Base-by-base conservation (phyloP, 2,329 filamentous ascomycete species). In the Sclerotinia spermophila region DNA sequence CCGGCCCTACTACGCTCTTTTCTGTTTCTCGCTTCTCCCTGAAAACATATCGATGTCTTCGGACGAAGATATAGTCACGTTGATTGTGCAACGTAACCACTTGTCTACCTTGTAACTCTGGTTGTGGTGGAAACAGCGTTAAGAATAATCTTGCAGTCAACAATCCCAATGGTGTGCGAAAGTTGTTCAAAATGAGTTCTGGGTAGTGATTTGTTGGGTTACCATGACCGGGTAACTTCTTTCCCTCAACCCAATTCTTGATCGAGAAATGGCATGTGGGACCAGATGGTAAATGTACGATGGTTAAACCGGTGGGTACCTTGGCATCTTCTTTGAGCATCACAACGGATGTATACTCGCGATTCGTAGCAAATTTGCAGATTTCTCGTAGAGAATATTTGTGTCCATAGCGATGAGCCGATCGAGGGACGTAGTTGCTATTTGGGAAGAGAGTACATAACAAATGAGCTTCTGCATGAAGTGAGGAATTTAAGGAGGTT, bases 331-430 rank as follows among this genome's bases (percentile, higher is more conserved):
- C 94, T 78, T 94, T 93, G 24, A 97, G 83, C 24, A 99, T 88
- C 2, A 97, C 83, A 3, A 99, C 85, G 35, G 93, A 87, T 0
- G 94, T 97, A 82, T 92, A 98, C 55, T 91, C 89, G 60, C 93
- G 87, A 77, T 95, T 93, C 21, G 88, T 81, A 48, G 95, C 95
- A 79, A 95, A 98, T 74, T 89, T 88, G 77, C 92, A 89, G 75
- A 99, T 98, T 80, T 99, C 96, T 65, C 92, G 88, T 35, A 99
- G 86, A 35, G 91, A 95, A 83, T 97, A 98, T 79, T 97, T 96
- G 85, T 97, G 90, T 13, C 89, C 88, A 81, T 94, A 93, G 67
- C 89, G 89, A 80, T 97, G 94, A 17, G 90, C 88, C 11, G 92
- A 94, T 71, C 96, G 91, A 2, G 90, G 92, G 76, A 99, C 92